Base-by-base conservation (phyloP, 805 yeast genomes). In the Millerozyma acaciae region DNA sequence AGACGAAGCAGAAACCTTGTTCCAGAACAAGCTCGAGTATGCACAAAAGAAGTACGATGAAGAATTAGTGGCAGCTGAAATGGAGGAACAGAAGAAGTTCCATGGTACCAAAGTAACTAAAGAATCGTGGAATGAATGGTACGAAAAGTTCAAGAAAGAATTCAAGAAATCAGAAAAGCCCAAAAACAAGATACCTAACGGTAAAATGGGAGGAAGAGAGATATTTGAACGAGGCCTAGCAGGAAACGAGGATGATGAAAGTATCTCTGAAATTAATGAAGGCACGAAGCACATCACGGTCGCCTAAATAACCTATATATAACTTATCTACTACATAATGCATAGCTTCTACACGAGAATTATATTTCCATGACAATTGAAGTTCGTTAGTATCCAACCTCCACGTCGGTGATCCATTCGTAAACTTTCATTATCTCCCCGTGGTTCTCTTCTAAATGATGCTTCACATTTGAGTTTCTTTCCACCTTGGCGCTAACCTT, bases 191-290 rank as follows among this genome's bases (percentile, higher is more conserved):
- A 74, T 79, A 50, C 90, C 84, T 51, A 71, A 70, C 27, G 94
- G 93, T 6, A 84, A 80, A 57, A 60, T 88, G 50, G 80, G 95
- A 0, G 98, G 98, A 16, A 74, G 77, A 47, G 90, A 87, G 60
- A 84, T 93, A 39, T 90, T 90, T 52, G 97, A 88, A 53, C 73
- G 73, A 50, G 97, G 97, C 28, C 72, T 93, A 46, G 95, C 84
- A 26, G 81, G 80, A 33, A 80, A 75, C 21, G 79, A 65, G 16
- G 89, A 76, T 26, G 68, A 57, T 8, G 60, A 55, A 19, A 48
- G 45, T 12, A 37, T 51, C 15, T 38, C 35, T 3, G 59, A 50
- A 8, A 25, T 34, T 16, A 22, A 38, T 5, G 39, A 26, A 10
- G 22, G 22, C 12, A 19, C 21, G 4, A 28, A 28, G 16, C 19